These are phyloP conservation scores for Cladosporium sphaerospermum DNA, from an alignment of 2,329 filamentous ascomycete species.

Conservation along the genomic window DNA sequence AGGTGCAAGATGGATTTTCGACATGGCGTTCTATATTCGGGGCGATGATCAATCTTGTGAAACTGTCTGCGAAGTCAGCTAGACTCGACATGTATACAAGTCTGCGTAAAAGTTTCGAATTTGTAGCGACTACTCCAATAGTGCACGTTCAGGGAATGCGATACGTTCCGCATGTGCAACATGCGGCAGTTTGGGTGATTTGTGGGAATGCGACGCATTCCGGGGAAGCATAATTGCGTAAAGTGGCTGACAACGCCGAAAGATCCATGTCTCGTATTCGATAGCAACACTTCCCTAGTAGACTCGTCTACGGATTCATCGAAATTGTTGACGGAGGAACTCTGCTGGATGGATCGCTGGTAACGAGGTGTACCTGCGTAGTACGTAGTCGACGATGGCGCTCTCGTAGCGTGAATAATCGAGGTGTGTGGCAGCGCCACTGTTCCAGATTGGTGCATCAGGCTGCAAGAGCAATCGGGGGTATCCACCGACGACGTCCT, in stretches of 20 bases:
- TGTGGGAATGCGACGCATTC: conserved; percentile 2
- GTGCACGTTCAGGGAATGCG: background rate
- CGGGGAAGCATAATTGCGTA: conserved; percentile 1
- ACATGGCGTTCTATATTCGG: background rate
- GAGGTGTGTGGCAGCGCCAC: background rate
- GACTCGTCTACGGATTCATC: background rate
- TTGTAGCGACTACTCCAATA: background rate
- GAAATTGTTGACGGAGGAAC: background rate
- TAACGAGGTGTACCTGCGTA: background rate
- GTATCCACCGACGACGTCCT: background rate
- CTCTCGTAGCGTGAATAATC: background rate
- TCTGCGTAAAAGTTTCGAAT: conserved; percentile 1
- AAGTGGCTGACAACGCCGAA: background rate
- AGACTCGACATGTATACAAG: background rate
- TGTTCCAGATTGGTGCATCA: background rate
- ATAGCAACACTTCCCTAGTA: background rate
- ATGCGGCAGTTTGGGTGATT: background rate
- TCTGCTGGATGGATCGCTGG: background rate
- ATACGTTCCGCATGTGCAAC: background rate
- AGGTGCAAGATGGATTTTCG: background rate
- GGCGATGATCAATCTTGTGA: background rate
- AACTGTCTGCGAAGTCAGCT: background rate
- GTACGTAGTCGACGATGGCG: background rate
- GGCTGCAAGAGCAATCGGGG: conserved; percentile 1
- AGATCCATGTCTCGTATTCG: background rate